Conservation (phyloP, 2,329 filamentous ascomycete species). For the Trichoderma semiorbis region DNA sequence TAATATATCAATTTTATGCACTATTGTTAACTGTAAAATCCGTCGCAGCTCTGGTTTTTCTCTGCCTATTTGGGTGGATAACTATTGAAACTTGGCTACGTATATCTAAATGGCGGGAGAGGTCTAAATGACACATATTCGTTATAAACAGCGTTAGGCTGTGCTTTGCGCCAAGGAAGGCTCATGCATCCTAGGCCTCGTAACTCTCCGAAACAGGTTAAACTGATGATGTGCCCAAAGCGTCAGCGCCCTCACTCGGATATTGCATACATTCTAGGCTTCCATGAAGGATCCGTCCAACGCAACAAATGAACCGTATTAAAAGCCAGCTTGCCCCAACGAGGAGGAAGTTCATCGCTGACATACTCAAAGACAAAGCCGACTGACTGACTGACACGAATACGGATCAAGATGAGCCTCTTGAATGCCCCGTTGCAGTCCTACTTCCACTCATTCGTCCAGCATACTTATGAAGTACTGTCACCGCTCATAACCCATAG, state of each 20-base stretch:
- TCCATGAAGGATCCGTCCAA: neutral
- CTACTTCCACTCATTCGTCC: neutral
- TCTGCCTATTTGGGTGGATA: neutral
- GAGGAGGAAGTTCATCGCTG: neutral
- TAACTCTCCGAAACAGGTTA: neutral
- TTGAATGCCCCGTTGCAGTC: neutral
- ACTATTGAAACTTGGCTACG: neutral
- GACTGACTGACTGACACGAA: neutral
- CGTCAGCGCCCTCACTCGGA: neutral
- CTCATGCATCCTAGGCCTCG: neutral
- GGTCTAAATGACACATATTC: neutral
- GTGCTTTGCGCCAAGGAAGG: neutral
- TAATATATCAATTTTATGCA: neutral
- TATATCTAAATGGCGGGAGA: neutral
- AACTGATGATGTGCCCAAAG: neutral
- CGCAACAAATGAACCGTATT: neutral
- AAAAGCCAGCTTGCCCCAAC: neutral
- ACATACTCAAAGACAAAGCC: neutral
- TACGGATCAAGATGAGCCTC: neutral
- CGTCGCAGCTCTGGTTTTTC: neutral
- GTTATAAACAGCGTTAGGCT: neutral
- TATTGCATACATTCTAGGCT: neutral
- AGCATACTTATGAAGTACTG: neutral
- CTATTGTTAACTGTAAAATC: too few species aligned
- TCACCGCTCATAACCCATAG: neutral